Base-by-base conservation (phyloP, 495 filamentous ascomycete species). In the Podospora comata region DNA sequence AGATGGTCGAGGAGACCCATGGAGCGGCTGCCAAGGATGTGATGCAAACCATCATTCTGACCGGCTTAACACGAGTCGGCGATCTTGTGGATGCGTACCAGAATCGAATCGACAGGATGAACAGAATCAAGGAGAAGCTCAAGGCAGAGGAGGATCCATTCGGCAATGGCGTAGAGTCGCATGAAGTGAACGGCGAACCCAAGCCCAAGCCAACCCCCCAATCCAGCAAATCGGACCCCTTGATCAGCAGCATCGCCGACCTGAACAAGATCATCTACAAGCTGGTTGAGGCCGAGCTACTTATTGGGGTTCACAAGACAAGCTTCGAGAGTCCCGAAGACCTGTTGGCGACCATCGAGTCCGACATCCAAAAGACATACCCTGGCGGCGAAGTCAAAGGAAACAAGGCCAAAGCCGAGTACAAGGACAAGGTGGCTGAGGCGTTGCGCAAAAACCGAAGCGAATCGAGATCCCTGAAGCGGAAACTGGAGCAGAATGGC, bases 41-140 rank as follows among this genome's bases (percentile, higher is more conserved):
- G 2, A 83, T 96, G 69, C 84, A 89, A 65, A 88, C 89, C 60
- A 85, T 98, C 13, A 79, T 97, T 34, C 82, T 88, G 48, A 84
- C 91, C 23, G 95, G 95, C 6, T 91, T 96, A 77, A 88, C 88
- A 3, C 86, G 87, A 69, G 83, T 97, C 53, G 81, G 80, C 19
- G 88, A 96, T 70, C 85, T 98, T 19, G 77, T 86, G 60, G 80
- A 80, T n/a, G 75, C 76, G 5, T 76, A 79, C 61, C 70, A 77
- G 59, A 70, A 74, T 1, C 79, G 79, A 61, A 73, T 79, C 28
- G 71, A 77, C 30, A 73, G 73, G 7, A 76, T 72, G 32, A 66
- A 75, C 62, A 74, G 75, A 39, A 65, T 70, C 61, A 70, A 19
- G 30, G 70, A 34, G 7, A 71, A 60, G 5, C 61, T 66, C 20